Conservation (phyloP, 441 rosid genomes). For the Euphorbia corollata region DNA sequence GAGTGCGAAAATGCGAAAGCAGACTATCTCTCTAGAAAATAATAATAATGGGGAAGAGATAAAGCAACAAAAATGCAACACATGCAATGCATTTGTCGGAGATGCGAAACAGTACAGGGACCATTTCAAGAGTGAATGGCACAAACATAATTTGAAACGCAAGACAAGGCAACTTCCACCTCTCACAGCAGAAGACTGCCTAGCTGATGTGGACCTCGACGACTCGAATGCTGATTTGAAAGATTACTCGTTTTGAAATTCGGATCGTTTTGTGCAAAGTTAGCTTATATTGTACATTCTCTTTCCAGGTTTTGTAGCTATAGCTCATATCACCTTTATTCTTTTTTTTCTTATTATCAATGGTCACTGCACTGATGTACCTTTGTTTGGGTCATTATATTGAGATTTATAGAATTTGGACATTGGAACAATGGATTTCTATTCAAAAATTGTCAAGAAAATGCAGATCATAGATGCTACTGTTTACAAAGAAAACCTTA, state of each 20-base stretch:
- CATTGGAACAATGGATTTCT: too few relatives aligned
- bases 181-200: slow-evolving; percentile 66
- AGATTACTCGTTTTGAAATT: slow-evolving; percentile 77
- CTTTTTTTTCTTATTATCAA: too few relatives aligned
- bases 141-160: slow-evolving; percentile 82
- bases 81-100: slow-evolving; percentile 66
- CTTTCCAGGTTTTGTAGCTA: not conserved
- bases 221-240: slow-evolving; percentile 68
- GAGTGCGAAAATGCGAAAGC: slow-evolving; percentile 55
- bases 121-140: slow-evolving; percentile 93
- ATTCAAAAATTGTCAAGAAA: too few relatives aligned
- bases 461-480: too few relatives aligned
- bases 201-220: slow-evolving; percentile 54
- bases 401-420: too few relatives aligned
- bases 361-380: too few relatives aligned
- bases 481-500: too few relatives aligned
- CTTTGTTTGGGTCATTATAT: too few relatives aligned
- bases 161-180: slow-evolving; percentile 77
- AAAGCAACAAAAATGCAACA: slow-evolving; percentile 73
- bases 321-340: too few relatives aligned
- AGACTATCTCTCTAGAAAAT: slow-evolving; percentile 37
- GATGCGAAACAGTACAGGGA: slow-evolving; percentile 82
- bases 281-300: not conserved
- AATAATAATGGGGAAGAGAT: slow-evolving; percentile 31
- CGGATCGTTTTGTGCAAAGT: not conserved